phyloP scores from a whole-genome alignment of 495 filamentous ascomycete species.

The Sphaerosporella brunnea region DNA sequence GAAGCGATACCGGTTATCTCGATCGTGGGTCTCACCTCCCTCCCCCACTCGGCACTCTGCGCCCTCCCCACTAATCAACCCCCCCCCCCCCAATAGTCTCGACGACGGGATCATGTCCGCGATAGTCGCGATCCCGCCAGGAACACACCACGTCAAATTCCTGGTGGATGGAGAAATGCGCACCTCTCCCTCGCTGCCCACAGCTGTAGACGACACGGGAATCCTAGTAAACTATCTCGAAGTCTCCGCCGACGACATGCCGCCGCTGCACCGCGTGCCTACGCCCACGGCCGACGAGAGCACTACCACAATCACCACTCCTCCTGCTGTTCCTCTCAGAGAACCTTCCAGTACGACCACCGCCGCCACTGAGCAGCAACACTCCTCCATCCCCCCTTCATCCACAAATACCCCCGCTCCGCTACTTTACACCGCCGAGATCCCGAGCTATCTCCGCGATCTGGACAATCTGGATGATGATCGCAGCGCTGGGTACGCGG shows the following conservation, averaged over 20 bases:
- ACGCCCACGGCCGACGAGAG: too few relatives aligned
- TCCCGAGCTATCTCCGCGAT: conserved; percentile 74
- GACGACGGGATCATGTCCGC: conserved; percentile 40
- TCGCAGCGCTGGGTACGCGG: conserved; percentile 46
- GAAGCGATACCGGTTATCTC: conserved; percentile 69
- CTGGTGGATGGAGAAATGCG: conserved; percentile 86
- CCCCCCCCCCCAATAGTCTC: conserved; percentile 9
- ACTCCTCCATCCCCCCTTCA: conserved; percentile 20
- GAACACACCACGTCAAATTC: conserved; percentile 93
- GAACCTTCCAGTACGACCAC: too few relatives aligned
- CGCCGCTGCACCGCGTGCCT: conserved; percentile 32
- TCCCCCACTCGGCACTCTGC: too few relatives aligned
- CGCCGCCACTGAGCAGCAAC: too few relatives aligned
- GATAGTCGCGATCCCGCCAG: conserved; percentile 63
- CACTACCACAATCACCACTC: too few relatives aligned
- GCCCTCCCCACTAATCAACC: too few relatives aligned
- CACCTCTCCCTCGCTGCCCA: conserved; percentile 68
- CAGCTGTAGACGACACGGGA: conserved; percentile 90
- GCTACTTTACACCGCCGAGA: conserved; percentile 37
- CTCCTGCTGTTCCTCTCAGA: too few relatives aligned
- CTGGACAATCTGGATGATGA: conserved; percentile 56
- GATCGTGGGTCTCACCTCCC: conserved; percentile 42
- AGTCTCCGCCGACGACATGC: conserved; percentile 58
- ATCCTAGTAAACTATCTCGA: conserved; percentile 96
- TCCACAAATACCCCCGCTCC: conserved; percentile 19